Evolutionary conservation across 768 basidiomycete species (phyloP).

Genomic region (Macrolepiota dolichaula): DNA sequence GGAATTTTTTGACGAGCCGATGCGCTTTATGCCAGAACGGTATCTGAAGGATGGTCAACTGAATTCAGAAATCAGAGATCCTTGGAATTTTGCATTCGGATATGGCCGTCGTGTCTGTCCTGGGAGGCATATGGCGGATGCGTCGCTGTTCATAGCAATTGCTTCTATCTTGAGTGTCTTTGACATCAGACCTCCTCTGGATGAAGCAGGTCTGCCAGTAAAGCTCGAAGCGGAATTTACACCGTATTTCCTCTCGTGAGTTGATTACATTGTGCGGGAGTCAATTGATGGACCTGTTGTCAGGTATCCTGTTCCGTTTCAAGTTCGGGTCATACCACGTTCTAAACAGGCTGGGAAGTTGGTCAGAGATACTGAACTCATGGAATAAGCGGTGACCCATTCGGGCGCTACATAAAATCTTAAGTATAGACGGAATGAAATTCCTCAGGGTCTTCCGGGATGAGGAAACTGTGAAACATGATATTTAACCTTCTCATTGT

Average conservation of each 20-base stretch:
- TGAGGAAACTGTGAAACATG: no score
- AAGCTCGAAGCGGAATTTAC: neutral
- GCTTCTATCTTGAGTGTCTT: conserved; percentile 16
- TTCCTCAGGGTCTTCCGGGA: no score
- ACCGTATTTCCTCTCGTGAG: neutral
- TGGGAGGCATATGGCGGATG: conserved; percentile 16
- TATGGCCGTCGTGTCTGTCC: conserved; percentile 25
- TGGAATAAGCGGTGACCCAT: neutral
- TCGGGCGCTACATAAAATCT: no score
- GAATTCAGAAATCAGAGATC: conserved; percentile 17
- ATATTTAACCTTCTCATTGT: no score
- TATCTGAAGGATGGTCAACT: conserved; percentile 23
- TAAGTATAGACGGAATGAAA: no score
- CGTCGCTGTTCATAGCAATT: conserved; percentile 15
- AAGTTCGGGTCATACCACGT: neutral
- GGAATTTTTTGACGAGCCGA: conserved; percentile 19
- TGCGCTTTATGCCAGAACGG: conserved; percentile 24
- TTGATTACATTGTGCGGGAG: neutral
- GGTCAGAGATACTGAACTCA: neutral
- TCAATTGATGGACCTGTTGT: neutral
- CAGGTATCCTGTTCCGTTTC: conserved; percentile 4
- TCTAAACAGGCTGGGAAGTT: neutral
- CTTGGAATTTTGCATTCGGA: conserved; percentile 23
- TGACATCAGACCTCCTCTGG: conserved; percentile 13
- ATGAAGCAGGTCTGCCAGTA: conserved; percentile 9